Percentiles rank a stretch among this genome's conserved stretches.
Conservation (phyloP, 2,329 filamentous ascomycete species). For the Colletotrichum godetiae region DNA sequence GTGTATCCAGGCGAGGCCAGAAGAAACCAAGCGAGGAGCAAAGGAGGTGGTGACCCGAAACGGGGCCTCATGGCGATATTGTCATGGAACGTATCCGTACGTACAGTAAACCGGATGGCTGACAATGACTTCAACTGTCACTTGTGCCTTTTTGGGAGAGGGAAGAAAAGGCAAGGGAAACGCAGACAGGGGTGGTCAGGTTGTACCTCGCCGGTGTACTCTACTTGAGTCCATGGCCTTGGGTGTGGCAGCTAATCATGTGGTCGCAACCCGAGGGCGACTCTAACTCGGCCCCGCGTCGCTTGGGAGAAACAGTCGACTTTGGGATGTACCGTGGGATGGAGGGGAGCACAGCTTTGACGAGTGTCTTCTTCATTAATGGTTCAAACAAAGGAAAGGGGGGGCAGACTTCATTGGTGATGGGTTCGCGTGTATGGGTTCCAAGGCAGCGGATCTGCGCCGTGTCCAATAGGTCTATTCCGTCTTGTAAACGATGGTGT, state of each 20-base stretch:
- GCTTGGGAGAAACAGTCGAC: conserved; percentile 5
- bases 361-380: too few species aligned
- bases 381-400: too few species aligned
- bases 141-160: background rate
- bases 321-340: background rate
- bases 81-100: conserved; percentile 14
- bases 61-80: conserved; percentile 28
- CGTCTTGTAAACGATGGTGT: conserved; percentile 30
- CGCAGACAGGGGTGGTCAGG: background rate
- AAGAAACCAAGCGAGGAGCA: background rate
- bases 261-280: conserved; percentile 22
- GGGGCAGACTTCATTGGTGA: background rate
- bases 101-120: background rate
- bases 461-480: conserved; percentile 15
- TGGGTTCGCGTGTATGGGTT: conserved; percentile 16
- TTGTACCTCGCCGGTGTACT: conserved; percentile 20
- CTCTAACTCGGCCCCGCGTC: conserved; percentile 23
- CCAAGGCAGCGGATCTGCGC: conserved; percentile 15
- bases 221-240: conserved; percentile 15
- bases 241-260: conserved; percentile 30
- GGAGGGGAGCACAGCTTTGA: background rate
- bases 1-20: background rate
- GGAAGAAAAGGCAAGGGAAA: background rate
- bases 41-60: conserved; percentile 13
- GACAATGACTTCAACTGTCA: background rate